Conservation (phyloP, 148 eudicot genomes). For the Rhododendron kiyosumense region DNA sequence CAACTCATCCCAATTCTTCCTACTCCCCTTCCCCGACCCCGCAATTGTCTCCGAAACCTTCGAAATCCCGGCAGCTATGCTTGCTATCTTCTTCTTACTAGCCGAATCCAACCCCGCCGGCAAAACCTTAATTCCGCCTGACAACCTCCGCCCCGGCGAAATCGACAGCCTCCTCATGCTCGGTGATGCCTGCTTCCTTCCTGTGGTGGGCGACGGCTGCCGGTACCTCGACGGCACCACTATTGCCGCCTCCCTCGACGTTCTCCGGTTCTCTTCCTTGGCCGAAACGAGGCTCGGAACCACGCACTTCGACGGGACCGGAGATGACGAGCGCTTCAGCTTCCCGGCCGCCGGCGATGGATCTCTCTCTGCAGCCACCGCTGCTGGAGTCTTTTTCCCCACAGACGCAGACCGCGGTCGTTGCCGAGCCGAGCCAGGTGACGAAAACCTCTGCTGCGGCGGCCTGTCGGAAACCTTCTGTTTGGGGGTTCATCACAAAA, state of each 20-base stretch:
- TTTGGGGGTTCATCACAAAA: not conserved
- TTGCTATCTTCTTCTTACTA: conserved; percentile 65
- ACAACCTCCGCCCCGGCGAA: conserved; percentile 83
- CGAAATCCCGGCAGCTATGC: conserved; percentile 47
- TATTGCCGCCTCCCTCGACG: conserved; percentile 63
- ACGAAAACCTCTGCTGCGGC: conserved; percentile 62
- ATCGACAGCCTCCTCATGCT: conserved; percentile 72
- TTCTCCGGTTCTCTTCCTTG: conserved; percentile 59
- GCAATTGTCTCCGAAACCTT: conserved; percentile 54
- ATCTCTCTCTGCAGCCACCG: conserved; percentile 43
- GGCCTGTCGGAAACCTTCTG: conserved; percentile 20
- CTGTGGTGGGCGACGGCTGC: conserved; percentile 78
- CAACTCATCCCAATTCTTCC: conserved; percentile 76
- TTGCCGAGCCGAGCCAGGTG: conserved; percentile 50
- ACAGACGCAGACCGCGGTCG: conserved; percentile 41
- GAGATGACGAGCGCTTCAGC: conserved; percentile 76
- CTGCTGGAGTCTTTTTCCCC: conserved; percentile 32
- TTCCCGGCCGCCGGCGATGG: conserved; percentile 68
- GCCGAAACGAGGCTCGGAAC: conserved; percentile 81
- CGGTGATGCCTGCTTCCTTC: conserved; percentile 63
- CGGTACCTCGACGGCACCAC: conserved; percentile 90
- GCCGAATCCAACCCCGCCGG: conserved; percentile 45
- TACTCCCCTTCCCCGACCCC: conserved; percentile 44
- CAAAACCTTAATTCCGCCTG: conserved; percentile 44
- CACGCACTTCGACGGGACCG: conserved; percentile 84